A percentile compares a stretch with the other conserved stretches of the same genome.
Conservation (phyloP, 148 eudicot genomes). For the Fagopyrum esculentum region DNA sequence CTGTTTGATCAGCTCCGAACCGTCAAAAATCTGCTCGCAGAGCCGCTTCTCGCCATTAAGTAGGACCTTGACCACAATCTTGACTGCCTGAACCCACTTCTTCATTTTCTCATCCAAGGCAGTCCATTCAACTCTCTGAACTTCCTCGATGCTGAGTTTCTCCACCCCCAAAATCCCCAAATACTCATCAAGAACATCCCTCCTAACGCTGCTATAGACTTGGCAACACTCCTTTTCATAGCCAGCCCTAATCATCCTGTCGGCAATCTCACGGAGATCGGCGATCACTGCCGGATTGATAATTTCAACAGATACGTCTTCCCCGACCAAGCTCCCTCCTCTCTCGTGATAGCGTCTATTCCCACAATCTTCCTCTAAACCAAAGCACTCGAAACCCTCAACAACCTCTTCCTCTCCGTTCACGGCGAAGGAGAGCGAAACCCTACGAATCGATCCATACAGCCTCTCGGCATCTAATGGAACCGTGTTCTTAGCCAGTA, state of each 20-base stretch:
- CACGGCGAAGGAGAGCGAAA: conserved; percentile 28
- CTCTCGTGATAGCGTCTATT: conserved; percentile 38
- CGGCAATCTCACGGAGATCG: conserved; percentile 64
- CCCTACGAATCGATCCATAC: conserved; percentile 48
- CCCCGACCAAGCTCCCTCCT: conserved; percentile 57
- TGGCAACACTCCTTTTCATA: conserved; percentile 92
- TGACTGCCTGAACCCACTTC: conserved; percentile 76
- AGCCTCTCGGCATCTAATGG: conserved; percentile 53
- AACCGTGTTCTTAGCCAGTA: conserved; percentile 38
- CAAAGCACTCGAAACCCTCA: conserved; percentile 35
- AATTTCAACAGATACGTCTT: conserved; percentile 55
- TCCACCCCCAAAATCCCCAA: conserved; percentile 58
- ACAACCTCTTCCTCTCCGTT: conserved; percentile 24
- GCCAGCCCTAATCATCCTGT: conserved; percentile 70
- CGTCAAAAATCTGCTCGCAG: conserved; percentile 69
- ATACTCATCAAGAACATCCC: conserved; percentile 67
- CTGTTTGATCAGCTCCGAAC: conserved; percentile 52
- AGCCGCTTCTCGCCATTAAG: conserved; percentile 59
- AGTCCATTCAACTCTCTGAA: conserved; percentile 76
- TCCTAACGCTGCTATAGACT: conserved; percentile 56
- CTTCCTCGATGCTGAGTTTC: conserved; percentile 77
- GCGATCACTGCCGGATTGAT: conserved; percentile 38
- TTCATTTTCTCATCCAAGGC: conserved; percentile 72
- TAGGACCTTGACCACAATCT: conserved; percentile 49
- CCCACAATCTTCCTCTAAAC: conserved; percentile 19